Evolutionary conservation across 148 eudicot genomes (phyloP).

Genomic region (Rhododendron simsii): DNA sequence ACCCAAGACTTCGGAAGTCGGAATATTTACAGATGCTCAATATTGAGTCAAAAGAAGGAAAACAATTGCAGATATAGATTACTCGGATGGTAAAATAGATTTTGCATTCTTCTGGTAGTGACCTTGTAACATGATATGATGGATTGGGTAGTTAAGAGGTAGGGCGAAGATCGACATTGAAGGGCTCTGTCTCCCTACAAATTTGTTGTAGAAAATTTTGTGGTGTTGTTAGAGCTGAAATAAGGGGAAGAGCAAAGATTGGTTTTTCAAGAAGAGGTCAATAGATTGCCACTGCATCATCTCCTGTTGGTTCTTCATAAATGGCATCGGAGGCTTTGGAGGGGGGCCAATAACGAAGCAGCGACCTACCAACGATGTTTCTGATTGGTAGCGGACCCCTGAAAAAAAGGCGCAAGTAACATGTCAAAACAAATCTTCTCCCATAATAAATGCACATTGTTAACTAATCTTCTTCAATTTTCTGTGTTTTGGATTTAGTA

Average conservation of each 20-base stretch:
- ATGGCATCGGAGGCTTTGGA: constrained; percentile 12
- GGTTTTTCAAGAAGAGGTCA: not conserved
- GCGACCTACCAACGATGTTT: constrained; percentile 24
- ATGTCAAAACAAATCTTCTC: not conserved
- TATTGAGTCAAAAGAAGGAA: not conserved
- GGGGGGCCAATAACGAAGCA: constrained; percentile 29
- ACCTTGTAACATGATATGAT: too few species aligned
- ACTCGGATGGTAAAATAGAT: not conserved
- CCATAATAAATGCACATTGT: not conserved
- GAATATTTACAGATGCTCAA: constrained; percentile 9
- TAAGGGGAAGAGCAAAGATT: not conserved
- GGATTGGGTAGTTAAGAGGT: not conserved
- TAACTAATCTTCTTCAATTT: not conserved
- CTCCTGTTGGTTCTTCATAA: not conserved
- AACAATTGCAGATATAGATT: not conserved
- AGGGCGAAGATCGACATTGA: not conserved
- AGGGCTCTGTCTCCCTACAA: not conserved
- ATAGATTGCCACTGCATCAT: not conserved
- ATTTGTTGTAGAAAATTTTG: not conserved
- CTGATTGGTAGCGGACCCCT: constrained; percentile 28
- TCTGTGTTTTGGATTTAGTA: not conserved
- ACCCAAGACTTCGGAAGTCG: not conserved
- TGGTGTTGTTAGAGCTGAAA: not conserved
- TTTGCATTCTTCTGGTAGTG: not conserved
- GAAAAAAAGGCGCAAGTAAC: not conserved